phyloP scores from a whole-genome alignment of 495 filamentous ascomycete genomes.

The Aspergillus incahuasiensis region DNA sequence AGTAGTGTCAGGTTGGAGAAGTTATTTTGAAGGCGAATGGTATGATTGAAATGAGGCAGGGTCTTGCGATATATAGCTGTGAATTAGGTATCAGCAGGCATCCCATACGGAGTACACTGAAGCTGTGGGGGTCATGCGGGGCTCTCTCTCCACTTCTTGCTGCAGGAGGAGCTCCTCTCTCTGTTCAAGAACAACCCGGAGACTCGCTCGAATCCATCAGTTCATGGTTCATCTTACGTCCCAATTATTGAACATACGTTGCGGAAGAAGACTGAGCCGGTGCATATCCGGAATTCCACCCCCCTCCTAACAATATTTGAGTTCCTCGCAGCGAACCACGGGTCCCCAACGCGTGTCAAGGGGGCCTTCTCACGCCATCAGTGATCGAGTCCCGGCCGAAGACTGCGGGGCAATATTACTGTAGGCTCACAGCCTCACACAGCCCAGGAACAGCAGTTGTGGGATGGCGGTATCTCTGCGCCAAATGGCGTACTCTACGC shows the following conservation, averaged over 20 bases:
- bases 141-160: slow-evolving; percentile 5
- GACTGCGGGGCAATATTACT: neutral
- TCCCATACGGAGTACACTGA: neutral
- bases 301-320: neutral
- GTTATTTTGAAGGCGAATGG: too few species aligned
- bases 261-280: neutral
- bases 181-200: neutral
- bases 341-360: neutral
- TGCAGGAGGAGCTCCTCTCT: neutral
- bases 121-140: slow-evolving; percentile 6
- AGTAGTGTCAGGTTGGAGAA: too few species aligned
- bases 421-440: neutral
- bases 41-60: neutral
- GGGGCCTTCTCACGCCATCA: slow-evolving; percentile 9
- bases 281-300: neutral
- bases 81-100: neutral
- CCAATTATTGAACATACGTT: neutral
- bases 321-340: neutral
- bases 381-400: slow-evolving; percentile 7
- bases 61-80: neutral
- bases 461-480: slow-evolving; percentile 5
- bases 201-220: neutral
- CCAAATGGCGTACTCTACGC: slow-evolving; percentile 5
- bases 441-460: slow-evolving; percentile 6
- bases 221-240: neutral